phyloP scores from a whole-genome alignment of 2,329 filamentous ascomycete species.

The Talaromyces sp. region DNA sequence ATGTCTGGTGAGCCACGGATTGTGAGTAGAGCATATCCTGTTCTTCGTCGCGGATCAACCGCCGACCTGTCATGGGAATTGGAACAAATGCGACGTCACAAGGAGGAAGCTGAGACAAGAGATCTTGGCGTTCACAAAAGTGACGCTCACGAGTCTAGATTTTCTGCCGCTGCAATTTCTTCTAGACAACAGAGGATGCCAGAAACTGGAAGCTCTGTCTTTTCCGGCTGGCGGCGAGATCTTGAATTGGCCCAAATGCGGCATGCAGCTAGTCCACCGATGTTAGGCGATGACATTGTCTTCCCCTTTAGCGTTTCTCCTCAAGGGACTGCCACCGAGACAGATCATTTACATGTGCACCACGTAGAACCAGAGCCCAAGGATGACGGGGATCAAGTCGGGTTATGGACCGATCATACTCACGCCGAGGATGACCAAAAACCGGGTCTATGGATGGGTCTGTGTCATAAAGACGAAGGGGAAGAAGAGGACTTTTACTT shows the following conservation, averaged over 20 bases:
- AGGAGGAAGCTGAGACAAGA: conserved; percentile 57
- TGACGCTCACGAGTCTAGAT: conserved; percentile 29
- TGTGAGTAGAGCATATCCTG: conserved; percentile 22
- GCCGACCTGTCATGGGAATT: conserved; percentile 65
- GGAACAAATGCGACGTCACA: conserved; percentile 75
- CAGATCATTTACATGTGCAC: conserved; percentile 55
- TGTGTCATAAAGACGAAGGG: conserved; percentile 31
- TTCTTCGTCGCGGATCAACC: conserved; percentile 42
- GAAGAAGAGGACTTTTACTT: conserved; percentile 18
- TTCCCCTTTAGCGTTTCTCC: conserved; percentile 83
- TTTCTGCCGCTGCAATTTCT: conserved; percentile 31
- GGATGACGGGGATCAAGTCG: conserved; percentile 53
- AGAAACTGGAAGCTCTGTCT: conserved; percentile 16
- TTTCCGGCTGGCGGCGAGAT: conserved; percentile 24
- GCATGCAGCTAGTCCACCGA: conserved; percentile 67
- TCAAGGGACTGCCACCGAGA: conserved; percentile 77
- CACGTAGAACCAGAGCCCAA: conserved; percentile 49
- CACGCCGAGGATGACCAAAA: conserved; percentile 36
- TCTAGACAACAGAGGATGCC: conserved; percentile 22
- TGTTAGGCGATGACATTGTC: conserved; percentile 76
- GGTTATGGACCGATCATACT: conserved; percentile 74
- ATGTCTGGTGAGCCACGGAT: conserved; percentile 14
- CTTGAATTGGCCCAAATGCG: conserved; percentile 51
- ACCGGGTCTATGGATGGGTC: conserved; percentile 43
- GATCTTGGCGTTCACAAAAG: conserved; percentile 31